A percentile compares a stretch with the other conserved stretches of the same genome.
These are phyloP conservation scores for Suhomyces sp. DNA, from an alignment of 805 yeast species.

Conservation along the genomic window DNA sequence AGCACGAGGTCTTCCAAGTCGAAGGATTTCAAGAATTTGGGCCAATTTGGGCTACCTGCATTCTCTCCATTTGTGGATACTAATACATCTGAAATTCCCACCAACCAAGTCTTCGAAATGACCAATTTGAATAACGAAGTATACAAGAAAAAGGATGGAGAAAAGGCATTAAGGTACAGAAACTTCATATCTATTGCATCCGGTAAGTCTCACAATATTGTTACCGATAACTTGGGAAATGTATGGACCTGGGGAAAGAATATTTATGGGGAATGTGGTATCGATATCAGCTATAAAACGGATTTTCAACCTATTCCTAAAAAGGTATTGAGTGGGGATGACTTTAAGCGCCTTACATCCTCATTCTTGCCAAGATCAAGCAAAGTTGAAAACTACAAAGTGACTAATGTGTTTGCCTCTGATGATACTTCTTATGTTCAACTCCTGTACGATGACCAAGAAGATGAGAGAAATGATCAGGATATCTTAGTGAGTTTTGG, in stretches of 20 bases:
- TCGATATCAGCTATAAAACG: constrained; percentile 61
- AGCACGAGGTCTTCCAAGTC: constrained; percentile 46
- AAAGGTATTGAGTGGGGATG: constrained; percentile 22
- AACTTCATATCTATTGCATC: constrained; percentile 60
- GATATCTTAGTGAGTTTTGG: constrained; percentile 64
- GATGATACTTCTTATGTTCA: constrained; percentile 51
- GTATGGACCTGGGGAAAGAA: constrained; percentile 89
- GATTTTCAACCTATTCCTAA: constrained; percentile 73
- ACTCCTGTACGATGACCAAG: constrained; percentile 22
- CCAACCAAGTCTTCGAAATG: constrained; percentile 45
- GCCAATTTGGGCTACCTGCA: constrained; percentile 83
- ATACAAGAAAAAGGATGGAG: constrained; percentile 16
- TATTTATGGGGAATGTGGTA: constrained; percentile 80
- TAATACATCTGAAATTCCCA: constrained; percentile 32
- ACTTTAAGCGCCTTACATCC: constrained; percentile 14
- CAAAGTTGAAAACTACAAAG: constrained; percentile 45
- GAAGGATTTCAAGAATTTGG: constrained; percentile 35
- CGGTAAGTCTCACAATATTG: constrained; percentile 74
- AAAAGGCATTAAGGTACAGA: constrained; percentile 37
- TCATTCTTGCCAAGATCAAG: constrained; percentile 39
- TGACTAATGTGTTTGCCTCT: constrained; percentile 63
- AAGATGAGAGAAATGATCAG: constrained; percentile 12
- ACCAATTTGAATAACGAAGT: constrained; percentile 53
- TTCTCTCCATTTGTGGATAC: constrained; percentile 65
- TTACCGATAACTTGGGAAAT: constrained; percentile 61